Evolutionary conservation across 208 protist species (phyloP), one percentile per base, ranked within the genome.

Genomic region (Herpetomonas tarakana): DNA sequence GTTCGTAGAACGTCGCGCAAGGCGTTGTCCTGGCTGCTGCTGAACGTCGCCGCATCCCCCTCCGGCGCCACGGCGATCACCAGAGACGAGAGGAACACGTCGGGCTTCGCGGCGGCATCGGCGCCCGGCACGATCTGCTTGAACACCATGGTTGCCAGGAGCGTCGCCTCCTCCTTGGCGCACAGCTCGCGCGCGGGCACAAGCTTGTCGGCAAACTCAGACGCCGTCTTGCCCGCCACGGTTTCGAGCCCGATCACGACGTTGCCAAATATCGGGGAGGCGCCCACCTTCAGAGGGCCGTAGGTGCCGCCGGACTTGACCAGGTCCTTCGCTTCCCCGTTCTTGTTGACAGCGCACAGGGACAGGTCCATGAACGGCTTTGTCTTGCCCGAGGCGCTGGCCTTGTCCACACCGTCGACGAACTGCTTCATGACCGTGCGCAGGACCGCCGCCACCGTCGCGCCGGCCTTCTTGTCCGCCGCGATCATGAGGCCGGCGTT

Each of bases 231-330:
- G 54, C 77, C 61, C 24, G 28, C 0, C 62, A 46, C 58, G n/a
- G 69, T 57, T 25, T 55, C 61, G 29, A 75, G 38, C 24, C 72
- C 52, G 62, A 81, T 68, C 52, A 83, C 39, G 35, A 68, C 57
- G 18, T 69, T 68, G 49, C 82, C 82, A 39, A 76, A 84, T 28
- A 88, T 62, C 16, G 82, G 82, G 1, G 77, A 80, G 56, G 65
- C 76, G 63, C 68, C 65, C 50, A 68, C 53, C 51, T 74, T 58
- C 58, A 85, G 30, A 25, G 63, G 46, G 38, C 29, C 58, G 27
- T 63, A 62, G 18, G 47, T 44, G 3, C 70, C 62, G 4, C 54
- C 52, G 16, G 51, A 46, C 2, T 66, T 56, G 39, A 83, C 55
- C 24, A 85, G 71, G 59, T 81, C 76, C 45, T 68, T 61, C 41